These are phyloP conservation scores for Heterobasidion occidentale DNA, from an alignment of 1,284 basidiomycete species.

Conservation along the genomic window DNA sequence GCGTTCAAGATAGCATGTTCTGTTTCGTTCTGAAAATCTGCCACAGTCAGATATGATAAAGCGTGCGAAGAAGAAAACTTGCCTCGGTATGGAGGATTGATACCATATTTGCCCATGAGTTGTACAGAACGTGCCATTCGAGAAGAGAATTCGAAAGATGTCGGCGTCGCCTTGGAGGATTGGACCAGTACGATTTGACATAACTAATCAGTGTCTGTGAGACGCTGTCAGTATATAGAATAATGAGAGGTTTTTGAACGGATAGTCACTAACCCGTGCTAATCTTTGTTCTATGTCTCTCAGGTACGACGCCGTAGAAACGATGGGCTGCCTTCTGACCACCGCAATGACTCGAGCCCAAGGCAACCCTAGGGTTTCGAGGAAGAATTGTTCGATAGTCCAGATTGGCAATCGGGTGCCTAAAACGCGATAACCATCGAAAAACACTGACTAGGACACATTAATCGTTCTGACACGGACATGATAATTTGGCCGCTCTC, in stretches of 20 bases:
- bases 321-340: slow-evolving; percentile 30
- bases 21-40: slow-evolving; percentile 13
- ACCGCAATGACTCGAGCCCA: slow-evolving; percentile 36
- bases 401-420: slow-evolving; percentile 42
- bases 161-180: slow-evolving; percentile 59
- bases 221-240: too few species aligned
- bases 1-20: slow-evolving; percentile 25
- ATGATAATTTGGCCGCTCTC: background rate
- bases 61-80: slow-evolving; percentile 5
- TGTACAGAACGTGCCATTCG: slow-evolving; percentile 57
- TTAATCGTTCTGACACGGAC: background rate
- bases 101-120: slow-evolving; percentile 32
- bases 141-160: slow-evolving; percentile 52
- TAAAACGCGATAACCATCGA: slow-evolving; percentile 47
- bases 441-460: slow-evolving; percentile 44
- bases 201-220: slow-evolving; percentile 49
- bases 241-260: too few species aligned
- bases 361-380: slow-evolving; percentile 48
- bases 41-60: background rate
- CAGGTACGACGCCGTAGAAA: slow-evolving; percentile 25
- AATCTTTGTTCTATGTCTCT: slow-evolving; percentile 45
- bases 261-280: background rate
- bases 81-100: slow-evolving; percentile 22
- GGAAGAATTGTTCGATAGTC: slow-evolving; percentile 60
- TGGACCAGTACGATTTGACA: slow-evolving; percentile 54